Percentiles rank a stretch among this genome's conserved stretches.
phyloP scores from a whole-genome alignment of 176 grass and related monocot genomes.

The Avena eriantha region DNA sequence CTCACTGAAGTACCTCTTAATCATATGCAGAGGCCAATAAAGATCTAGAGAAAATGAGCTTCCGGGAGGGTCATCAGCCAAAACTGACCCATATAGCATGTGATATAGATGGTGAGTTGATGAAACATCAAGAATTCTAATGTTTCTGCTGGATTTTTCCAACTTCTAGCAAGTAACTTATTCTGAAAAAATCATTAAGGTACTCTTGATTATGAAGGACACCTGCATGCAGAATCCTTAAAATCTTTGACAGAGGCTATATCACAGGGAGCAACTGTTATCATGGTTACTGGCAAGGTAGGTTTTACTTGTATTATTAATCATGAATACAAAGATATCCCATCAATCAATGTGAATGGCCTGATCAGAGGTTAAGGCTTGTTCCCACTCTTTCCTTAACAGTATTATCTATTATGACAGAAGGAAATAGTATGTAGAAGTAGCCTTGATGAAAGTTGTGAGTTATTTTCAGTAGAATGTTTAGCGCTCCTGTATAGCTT shows the following conservation, averaged over 20 bases:
- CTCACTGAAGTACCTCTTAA: slow-evolving; percentile 9
- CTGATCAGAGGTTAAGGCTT: slow-evolving; percentile 24
- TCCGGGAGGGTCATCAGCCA: slow-evolving; percentile 43
- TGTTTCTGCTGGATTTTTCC: slow-evolving; percentile 29
- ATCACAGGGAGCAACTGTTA: slow-evolving; percentile 66
- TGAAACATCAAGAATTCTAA: slow-evolving; percentile 26
- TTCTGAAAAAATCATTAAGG: slow-evolving; percentile 48
- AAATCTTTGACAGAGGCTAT: slow-evolving; percentile 71
- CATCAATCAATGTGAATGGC: slow-evolving; percentile 22
- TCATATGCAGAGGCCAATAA: slow-evolving; percentile 52
- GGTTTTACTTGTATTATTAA: slow-evolving; percentile 25
- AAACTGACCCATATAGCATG: slow-evolving; percentile 79
- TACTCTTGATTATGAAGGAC: slow-evolving; percentile 59
- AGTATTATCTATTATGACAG: neutral
- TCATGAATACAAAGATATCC: slow-evolving; percentile 33
- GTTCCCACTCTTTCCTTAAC: neutral
- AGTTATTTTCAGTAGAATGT: slow-evolving; percentile 4
- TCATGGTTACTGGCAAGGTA: slow-evolving; percentile 87
- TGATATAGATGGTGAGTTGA: slow-evolving; percentile 91
- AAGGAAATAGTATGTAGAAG: neutral
- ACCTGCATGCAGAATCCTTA: slow-evolving; percentile 51
- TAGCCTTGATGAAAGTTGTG: slow-evolving; percentile 16
- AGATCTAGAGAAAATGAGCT: slow-evolving; percentile 53
- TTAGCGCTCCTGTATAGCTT: slow-evolving; percentile 17
- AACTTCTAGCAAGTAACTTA: slow-evolving; percentile 44